These are phyloP conservation scores for thale cress (Arabidopsis thaliana) DNA, from an alignment of 345 rosid species.

Conservation along the genomic window DNA sequence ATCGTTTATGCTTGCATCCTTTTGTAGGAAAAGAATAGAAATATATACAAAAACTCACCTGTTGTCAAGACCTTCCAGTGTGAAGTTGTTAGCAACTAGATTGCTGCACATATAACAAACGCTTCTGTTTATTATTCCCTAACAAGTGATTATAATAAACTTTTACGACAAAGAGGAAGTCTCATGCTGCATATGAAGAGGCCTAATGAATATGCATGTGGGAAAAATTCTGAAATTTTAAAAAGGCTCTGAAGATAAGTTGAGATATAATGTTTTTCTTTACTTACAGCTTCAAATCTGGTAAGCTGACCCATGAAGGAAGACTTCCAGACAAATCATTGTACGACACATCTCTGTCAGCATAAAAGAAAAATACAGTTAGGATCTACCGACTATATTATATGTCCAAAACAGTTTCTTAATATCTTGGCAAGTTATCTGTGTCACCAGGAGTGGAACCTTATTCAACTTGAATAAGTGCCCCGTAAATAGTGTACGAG, in stretches of 20 bases:
- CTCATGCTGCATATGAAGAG: neutral
- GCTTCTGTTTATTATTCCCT: neutral
- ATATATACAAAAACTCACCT: constrained; percentile 44
- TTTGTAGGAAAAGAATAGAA: neutral
- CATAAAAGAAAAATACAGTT: neutral
- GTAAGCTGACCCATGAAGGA: constrained; percentile 66
- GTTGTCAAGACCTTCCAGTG: constrained; percentile 45
- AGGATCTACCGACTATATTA: neutral
- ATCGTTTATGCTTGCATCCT: neutral
- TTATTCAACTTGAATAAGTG: constrained; percentile 14
- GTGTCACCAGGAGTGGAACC: neutral
- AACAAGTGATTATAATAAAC: neutral
- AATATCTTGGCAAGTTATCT: neutral
- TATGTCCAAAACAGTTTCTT: neutral
- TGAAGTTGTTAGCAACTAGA: constrained; percentile 70
- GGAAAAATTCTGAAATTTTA: neutral
- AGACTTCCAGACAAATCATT: constrained; percentile 61
- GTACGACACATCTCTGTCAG: constrained; percentile 73
- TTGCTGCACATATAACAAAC: constrained; percentile 54
- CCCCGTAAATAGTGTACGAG: neutral
- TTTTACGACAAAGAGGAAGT: neutral
- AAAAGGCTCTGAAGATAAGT: neutral
- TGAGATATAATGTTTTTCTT: neutral
- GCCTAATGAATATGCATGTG: neutral
- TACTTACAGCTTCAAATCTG: constrained; percentile 57